Evolutionary conservation across 2,329 filamentous ascomycete genomes (phyloP), one percentile per base, ranked within the genome.

Genomic region (Periglandula ipomoeae): DNA sequence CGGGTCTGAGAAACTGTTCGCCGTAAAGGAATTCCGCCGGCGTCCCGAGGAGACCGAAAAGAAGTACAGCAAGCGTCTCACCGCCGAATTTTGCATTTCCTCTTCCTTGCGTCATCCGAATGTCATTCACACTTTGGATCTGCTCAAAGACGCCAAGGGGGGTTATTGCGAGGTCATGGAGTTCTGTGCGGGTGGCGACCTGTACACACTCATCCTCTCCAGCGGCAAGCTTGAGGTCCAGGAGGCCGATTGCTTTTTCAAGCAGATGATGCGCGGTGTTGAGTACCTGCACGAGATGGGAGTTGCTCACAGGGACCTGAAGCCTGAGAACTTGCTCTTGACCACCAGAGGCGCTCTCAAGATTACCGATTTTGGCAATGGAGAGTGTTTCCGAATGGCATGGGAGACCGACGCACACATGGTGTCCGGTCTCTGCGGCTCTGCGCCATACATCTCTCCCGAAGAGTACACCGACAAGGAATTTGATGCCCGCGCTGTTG

Each of bases 271-370:
- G 91, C 87, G 93, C 50, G 93, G 93, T 53, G 93, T 98, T 46
- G 91, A 97, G 68, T 98, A 98, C 66, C 89, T 98, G 73, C 93
- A 98, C 69, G 91, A 97, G 64, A 98, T 97, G 93, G 93, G 93
- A 49, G 93, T 98, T 23, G 91, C 93, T 11, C 93, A 98, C 65
- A 87, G 93, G 53, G 93, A 98, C 61, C 72, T 98, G 41, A 98
- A 98, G 68, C 93, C 93, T 0, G 93, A 98, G 67, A 98, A 98
- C 58, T 76, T 98, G 11, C 81, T 98, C 1, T 76, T 98, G 49
- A 98, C 93, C 4, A 93, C 87, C 0, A 88, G 90, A 55, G 93
- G 93, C 50, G 87, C 83, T 13, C 80, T 98, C 58, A 98, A 98
- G 63, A 98, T 98, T 55, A 97, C 93, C 24, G 93, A 98, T 65